Evolutionary conservation across 331 rosid genomes (phyloP).

Genomic region (Phaseolus coccineus): DNA sequence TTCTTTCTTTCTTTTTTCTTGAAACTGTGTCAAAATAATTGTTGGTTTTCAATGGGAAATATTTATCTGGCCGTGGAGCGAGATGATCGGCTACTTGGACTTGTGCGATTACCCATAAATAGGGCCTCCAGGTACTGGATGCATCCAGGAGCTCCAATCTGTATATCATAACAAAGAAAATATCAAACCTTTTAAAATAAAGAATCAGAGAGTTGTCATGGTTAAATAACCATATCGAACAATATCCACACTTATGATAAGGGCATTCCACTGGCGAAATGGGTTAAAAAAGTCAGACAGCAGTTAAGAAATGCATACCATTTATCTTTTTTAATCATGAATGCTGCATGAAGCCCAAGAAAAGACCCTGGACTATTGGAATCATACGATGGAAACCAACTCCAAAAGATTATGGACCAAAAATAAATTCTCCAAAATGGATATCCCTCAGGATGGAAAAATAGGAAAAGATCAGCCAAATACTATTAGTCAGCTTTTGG

Average conservation of each 20-base stretch:
- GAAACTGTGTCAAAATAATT: slow-evolving; percentile 26
- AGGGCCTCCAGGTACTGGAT: slow-evolving; percentile 38
- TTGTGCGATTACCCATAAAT: slow-evolving; percentile 47
- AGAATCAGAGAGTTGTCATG: background rate
- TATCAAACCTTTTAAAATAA: slow-evolving; percentile 9
- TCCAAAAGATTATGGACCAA: too few species aligned
- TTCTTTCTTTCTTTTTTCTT: background rate
- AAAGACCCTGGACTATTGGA: background rate
- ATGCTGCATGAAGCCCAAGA: background rate
- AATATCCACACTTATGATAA: background rate
- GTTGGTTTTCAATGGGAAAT: slow-evolving; percentile 23
- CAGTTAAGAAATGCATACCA: background rate
- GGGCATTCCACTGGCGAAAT: background rate
- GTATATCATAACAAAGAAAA: slow-evolving; percentile 27
- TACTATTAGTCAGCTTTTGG: background rate
- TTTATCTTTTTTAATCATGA: background rate
- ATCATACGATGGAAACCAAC: background rate
- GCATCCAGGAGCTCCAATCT: slow-evolving; percentile 48
- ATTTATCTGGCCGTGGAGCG: slow-evolving; percentile 43
- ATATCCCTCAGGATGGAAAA: background rate
- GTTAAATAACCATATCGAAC: background rate
- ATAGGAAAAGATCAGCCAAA: too few species aligned
- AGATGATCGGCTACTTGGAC: slow-evolving; percentile 53
- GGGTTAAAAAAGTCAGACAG: background rate
- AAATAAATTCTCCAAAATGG: background rate